These are phyloP conservation scores for Cercospora berteroae DNA, from an alignment of 2,329 filamentous ascomycete species.

Conservation along the genomic window DNA sequence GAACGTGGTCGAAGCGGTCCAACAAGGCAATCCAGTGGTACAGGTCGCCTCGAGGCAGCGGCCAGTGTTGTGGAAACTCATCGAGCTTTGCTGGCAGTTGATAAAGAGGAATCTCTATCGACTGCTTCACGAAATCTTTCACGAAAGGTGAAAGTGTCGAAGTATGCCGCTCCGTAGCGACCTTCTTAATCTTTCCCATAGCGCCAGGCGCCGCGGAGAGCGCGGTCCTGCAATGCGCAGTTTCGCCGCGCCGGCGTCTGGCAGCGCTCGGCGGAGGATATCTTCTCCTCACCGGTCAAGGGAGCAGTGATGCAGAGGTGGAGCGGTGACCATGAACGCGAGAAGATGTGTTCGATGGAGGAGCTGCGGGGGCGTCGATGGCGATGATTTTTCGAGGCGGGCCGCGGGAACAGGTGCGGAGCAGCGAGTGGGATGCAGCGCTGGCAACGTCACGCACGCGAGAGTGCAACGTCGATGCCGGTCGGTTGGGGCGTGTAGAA, in stretches of 20 bases:
- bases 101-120: constrained; percentile 67
- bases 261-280: background rate
- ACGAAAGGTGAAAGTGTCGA: constrained; percentile 76
- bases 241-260: background rate
- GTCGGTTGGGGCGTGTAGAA: background rate
- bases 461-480: background rate
- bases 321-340: background rate
- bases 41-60: constrained; percentile 89
- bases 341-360: background rate
- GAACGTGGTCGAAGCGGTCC: constrained; percentile 86
- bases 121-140: constrained; percentile 71
- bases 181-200: constrained; percentile 58
- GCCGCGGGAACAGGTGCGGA: background rate
- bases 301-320: background rate
- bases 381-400: background rate
- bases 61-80: constrained; percentile 85
- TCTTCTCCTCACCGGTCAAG: background rate
- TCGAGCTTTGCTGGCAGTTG: constrained; percentile 74
- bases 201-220: constrained; percentile 30
- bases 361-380: background rate
- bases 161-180: constrained; percentile 54
- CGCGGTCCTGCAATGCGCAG: constrained; percentile 18
- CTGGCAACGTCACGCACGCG: background rate
- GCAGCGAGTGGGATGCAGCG: background rate
- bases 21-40: constrained; percentile 97